Conservation (phyloP, 192 early-diverging fungal species). For the Coemansia sp. region DNA sequence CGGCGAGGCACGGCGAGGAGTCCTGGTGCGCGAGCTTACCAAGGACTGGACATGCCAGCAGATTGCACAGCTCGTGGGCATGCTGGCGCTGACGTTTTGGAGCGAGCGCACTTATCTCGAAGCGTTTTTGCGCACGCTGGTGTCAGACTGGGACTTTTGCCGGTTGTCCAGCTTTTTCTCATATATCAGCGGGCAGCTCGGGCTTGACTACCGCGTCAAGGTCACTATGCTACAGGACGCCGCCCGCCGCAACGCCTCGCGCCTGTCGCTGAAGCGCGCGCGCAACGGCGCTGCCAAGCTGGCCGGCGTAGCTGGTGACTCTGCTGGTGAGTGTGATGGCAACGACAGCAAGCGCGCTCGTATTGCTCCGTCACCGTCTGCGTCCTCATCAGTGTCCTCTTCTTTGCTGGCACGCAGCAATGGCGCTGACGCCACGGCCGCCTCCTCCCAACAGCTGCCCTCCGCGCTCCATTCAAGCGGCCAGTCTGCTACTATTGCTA, state of each 20-base stretch:
- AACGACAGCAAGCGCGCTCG: conserved; percentile 39
- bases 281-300: conserved; percentile 27
- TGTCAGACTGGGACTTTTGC: conserved; percentile 67
- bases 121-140: conserved; percentile 59
- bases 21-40: conserved; percentile 57
- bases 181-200: conserved; percentile 58
- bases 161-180: conserved; percentile 66
- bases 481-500: conserved; percentile 18
- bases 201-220: conserved; percentile 51
- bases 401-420: conserved; percentile 1
- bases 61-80: conserved; percentile 55
- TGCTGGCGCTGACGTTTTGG: conserved; percentile 51
- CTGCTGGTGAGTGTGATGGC: conserved; percentile 23
- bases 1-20: conserved; percentile 53
- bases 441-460: conserved; percentile 12
- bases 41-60: conserved; percentile 58
- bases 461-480: neutral
- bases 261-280: conserved; percentile 48
- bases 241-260: conserved; percentile 52
- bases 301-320: neutral
- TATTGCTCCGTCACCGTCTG: conserved; percentile 1
- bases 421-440: conserved; percentile 9
- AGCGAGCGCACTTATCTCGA: conserved; percentile 46
- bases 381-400: conserved; percentile 7
- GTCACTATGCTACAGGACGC: conserved; percentile 55